These are phyloP conservation scores for Coemansia sp. DNA, from an alignment of 192 early-diverging fungal species.

Conservation along the genomic window DNA sequence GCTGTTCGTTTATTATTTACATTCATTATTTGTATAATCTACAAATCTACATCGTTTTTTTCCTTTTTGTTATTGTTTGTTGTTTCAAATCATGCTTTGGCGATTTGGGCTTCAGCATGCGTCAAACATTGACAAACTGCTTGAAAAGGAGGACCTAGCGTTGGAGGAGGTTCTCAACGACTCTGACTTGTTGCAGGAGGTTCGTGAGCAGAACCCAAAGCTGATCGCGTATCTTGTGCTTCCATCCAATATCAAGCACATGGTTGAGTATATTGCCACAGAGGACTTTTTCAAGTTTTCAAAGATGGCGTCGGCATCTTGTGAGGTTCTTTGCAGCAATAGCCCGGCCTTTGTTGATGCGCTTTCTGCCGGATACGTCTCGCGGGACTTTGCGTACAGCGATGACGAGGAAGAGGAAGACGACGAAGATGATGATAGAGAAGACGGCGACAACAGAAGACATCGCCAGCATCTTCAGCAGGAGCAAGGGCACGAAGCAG, in stretches of 20 bases:
- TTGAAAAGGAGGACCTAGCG: slow-evolving; percentile 88
- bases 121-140: slow-evolving; percentile 87
- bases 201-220: slow-evolving; percentile 88
- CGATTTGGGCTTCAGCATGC: slow-evolving; percentile 90
- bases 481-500: too few relatives aligned
- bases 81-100: slow-evolving; percentile 73
- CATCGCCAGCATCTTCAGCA: too few relatives aligned
- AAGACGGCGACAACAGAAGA: too few relatives aligned
- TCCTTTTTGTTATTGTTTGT: neutral
- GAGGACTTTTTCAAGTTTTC: slow-evolving; percentile 78
- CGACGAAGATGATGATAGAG: slow-evolving; percentile 2
- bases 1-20: slow-evolving; percentile 1
- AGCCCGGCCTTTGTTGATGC: slow-evolving; percentile 44
- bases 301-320: slow-evolving; percentile 44
- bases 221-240: slow-evolving; percentile 80
- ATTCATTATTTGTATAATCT: slow-evolving; percentile 2
- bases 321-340: slow-evolving; percentile 56
- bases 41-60: neutral
- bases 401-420: slow-evolving; percentile 35
- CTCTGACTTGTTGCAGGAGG: slow-evolving; percentile 92
- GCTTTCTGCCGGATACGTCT: slow-evolving; percentile 28
- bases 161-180: slow-evolving; percentile 92
- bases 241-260: slow-evolving; percentile 70
- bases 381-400: slow-evolving; percentile 48
- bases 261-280: slow-evolving; percentile 81